These are phyloP conservation scores for Protoeuglena noctilucae DNA, from an alignment of 139 green algal genomes.

Conservation along the genomic window DNA sequence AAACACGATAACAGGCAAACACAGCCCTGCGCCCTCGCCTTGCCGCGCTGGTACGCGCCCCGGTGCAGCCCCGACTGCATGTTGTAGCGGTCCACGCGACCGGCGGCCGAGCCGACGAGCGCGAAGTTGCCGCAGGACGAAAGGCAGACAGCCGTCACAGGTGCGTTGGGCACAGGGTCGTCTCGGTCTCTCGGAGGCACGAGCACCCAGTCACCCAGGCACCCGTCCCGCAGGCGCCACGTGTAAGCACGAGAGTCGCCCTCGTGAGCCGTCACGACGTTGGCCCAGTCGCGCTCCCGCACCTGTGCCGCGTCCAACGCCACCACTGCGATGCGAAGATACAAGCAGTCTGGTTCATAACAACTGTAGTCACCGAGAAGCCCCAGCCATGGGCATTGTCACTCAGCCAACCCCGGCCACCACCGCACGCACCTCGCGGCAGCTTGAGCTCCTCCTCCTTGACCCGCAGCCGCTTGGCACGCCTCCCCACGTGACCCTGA, in stretches of 20 bases:
- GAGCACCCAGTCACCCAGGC: slow-evolving; percentile 26
- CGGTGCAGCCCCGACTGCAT: slow-evolving; percentile 78
- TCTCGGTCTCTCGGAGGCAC: slow-evolving; percentile 8
- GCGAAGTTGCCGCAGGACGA: slow-evolving; percentile 90
- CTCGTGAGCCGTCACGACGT: slow-evolving; percentile 83
- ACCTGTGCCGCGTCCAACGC: slow-evolving; percentile 20
- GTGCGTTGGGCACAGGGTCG: slow-evolving; percentile 4
- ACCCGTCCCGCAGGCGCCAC: slow-evolving; percentile 57
- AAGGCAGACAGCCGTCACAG: slow-evolving; percentile 47
- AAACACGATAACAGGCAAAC: too few species aligned
- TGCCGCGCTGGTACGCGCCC: slow-evolving; percentile 21
- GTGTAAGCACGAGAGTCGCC: slow-evolving; percentile 66
- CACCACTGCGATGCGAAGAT: too few species aligned
- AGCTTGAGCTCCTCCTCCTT: slow-evolving; percentile 73
- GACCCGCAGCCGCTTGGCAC: slow-evolving; percentile 58
- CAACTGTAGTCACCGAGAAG: too few species aligned
- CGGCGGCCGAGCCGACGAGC: slow-evolving; percentile 57
- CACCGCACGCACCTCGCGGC: slow-evolving; percentile 21
- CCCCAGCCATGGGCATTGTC: too few species aligned
- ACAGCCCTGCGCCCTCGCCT: too few species aligned
- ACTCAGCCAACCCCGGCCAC: slow-evolving; percentile 40
- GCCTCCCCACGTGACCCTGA: slow-evolving; percentile 45
- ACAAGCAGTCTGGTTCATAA: too few species aligned
- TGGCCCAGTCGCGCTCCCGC: slow-evolving; percentile 89
- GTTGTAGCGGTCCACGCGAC: slow-evolving; percentile 87